These are phyloP conservation scores for Solanum piurae DNA, from an alignment of 257 asterid species.

Conservation along the genomic window DNA sequence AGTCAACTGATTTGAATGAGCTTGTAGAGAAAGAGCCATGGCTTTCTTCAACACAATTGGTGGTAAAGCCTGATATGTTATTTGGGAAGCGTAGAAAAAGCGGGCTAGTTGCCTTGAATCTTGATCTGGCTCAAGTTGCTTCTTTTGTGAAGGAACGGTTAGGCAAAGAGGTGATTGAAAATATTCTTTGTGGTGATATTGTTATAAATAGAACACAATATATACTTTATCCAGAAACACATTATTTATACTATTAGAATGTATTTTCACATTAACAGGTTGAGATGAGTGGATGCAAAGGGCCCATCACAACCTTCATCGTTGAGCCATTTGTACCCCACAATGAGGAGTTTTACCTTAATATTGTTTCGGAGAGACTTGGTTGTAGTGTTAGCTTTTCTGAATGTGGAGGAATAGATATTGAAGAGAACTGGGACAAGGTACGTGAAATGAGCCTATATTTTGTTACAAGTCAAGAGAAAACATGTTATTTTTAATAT, in stretches of 20 bases:
- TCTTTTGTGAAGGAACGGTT: conserved; percentile 71
- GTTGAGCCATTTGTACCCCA: conserved; percentile 92
- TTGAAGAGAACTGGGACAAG: conserved; percentile 99
- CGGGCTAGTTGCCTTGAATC: conserved; percentile 80
- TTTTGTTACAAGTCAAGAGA: background rate
- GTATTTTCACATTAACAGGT: conserved; percentile 31
- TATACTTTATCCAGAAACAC: background rate
- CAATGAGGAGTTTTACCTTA: conserved; percentile 72
- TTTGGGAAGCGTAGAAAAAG: conserved; percentile 94
- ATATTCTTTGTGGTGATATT: background rate
- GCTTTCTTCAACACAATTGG: conserved; percentile 68
- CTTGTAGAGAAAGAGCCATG: conserved; percentile 69
- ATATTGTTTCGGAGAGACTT: conserved; percentile 86
- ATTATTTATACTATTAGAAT: background rate
- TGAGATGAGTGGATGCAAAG: conserved; percentile 95
- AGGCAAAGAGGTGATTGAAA: conserved; percentile 73
- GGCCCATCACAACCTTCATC: conserved; percentile 85
- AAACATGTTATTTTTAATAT: background rate
- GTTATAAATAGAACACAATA: conserved; percentile 36
- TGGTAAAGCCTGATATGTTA: conserved; percentile 87
- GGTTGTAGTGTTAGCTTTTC: conserved; percentile 93
- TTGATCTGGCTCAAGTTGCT: conserved; percentile 76
- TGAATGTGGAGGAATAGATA: conserved; percentile 91
- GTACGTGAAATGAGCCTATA: conserved; percentile 9
- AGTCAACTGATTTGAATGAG: conserved; percentile 62